These are phyloP conservation scores for Nyctanthes arbortristis DNA, from an alignment of 257 asterid genomes.

Conservation along the genomic window DNA sequence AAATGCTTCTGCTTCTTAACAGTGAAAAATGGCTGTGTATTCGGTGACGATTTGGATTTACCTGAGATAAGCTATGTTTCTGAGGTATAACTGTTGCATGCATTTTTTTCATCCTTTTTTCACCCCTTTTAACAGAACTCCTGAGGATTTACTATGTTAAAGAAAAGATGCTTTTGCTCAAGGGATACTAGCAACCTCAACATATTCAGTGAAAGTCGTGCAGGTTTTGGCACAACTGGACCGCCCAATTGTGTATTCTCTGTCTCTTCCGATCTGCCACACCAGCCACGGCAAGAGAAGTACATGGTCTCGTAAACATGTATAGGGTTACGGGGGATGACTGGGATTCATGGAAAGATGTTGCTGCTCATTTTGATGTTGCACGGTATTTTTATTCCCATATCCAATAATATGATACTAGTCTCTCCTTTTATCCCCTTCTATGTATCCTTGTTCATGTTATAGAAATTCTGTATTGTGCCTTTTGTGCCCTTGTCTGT, in stretches of 20 bases:
- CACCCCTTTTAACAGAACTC: neutral
- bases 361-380: constrained; percentile 72
- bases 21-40: constrained; percentile 94
- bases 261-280: constrained; percentile 85
- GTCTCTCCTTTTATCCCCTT: no score
- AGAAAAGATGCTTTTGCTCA: neutral
- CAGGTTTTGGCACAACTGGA: constrained; percentile 62
- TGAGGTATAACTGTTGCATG: constrained; percentile 48
- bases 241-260: constrained; percentile 67
- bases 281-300: constrained; percentile 70
- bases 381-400: constrained; percentile 49
- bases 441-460: no score
- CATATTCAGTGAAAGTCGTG: constrained; percentile 21
- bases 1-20: constrained; percentile 32
- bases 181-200: constrained; percentile 5
- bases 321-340: constrained; percentile 93
- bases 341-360: constrained; percentile 94
- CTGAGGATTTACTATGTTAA: neutral
- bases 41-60: constrained; percentile 75
- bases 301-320: constrained; percentile 80
- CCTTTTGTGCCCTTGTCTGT: constrained; percentile 16
- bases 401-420: neutral
- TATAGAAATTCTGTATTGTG: constrained; percentile 7
- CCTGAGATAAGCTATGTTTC: constrained; percentile 82
- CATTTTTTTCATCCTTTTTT: neutral